A percentile compares a stretch with the other conserved stretches of the same genome.
These are phyloP conservation scores for Phytophthora idaei DNA, from an alignment of 352 stramenopile genomes.

Conservation along the genomic window DNA sequence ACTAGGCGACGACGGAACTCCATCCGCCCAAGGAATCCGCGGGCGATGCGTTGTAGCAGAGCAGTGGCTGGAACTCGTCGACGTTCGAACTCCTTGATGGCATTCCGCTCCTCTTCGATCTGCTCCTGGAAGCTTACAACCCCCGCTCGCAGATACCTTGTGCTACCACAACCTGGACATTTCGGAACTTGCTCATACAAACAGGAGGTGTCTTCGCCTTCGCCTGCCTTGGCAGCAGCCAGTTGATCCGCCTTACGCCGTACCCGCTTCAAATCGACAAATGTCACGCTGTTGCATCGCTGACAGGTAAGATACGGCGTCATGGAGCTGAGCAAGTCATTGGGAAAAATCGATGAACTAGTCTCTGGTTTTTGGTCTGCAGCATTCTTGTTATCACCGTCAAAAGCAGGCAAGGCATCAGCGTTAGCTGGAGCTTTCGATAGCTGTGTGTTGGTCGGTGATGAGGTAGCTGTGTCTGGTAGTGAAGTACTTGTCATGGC, in stretches of 20 bases:
- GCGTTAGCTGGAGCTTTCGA: background rate
- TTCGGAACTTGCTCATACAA: constrained; percentile 66
- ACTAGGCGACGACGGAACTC: constrained; percentile 55
- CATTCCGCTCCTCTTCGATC: constrained; percentile 66
- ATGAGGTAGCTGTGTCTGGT: constrained; percentile 1
- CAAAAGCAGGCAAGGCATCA: background rate
- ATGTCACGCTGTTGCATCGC: constrained; percentile 78
- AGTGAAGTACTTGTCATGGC: constrained; percentile 12
- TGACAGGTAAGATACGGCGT: constrained; percentile 82
- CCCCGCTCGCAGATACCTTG: constrained; percentile 69
- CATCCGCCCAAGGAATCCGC: constrained; percentile 64
- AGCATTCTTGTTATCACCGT: background rate
- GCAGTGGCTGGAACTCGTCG: constrained; percentile 54
- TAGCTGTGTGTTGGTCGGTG: constrained; percentile 1
- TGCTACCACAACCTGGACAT: constrained; percentile 70
- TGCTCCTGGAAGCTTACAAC: constrained; percentile 81
- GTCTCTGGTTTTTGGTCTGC: background rate
- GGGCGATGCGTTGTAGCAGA: constrained; percentile 65
- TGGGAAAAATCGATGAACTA: background rate
- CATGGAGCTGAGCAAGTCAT: constrained; percentile 35
- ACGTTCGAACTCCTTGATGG: constrained; percentile 71
- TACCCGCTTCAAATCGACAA: constrained; percentile 69
- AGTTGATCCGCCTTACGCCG: constrained; percentile 35
- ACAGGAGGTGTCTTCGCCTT: constrained; percentile 18
- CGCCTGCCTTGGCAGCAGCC: background rate